phyloP scores from a whole-genome alignment of 805 yeast species.

The Wickerhamomyces bovis region DNA sequence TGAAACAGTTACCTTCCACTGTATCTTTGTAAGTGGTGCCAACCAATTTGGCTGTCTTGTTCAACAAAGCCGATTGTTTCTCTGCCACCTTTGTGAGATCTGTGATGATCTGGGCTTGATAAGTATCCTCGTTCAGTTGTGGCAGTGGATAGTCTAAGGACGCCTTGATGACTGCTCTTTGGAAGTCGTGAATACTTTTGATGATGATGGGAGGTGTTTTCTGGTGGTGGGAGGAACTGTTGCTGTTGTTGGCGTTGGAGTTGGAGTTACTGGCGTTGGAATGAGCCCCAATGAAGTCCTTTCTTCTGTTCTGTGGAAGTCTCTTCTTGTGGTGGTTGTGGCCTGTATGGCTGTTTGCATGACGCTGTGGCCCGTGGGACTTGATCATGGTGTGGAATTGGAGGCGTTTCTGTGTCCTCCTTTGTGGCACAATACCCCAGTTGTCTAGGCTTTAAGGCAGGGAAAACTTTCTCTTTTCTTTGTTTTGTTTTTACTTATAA shows the following conservation, averaged over 20 bases:
- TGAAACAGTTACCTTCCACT: not conserved
- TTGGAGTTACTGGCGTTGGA: slow-evolving; percentile 1
- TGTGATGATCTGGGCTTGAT: slow-evolving; percentile 3
- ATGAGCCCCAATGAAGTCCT: not conserved
- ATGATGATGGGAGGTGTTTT: slow-evolving; percentile 1
- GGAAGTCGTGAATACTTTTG: slow-evolving; percentile 10
- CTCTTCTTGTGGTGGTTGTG: not conserved
- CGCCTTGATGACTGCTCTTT: slow-evolving; percentile 8
- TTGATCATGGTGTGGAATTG: not conserved
- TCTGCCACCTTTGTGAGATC: slow-evolving; percentile 13
- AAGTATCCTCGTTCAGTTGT: not conserved
- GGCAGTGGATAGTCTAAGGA: slow-evolving; percentile 15
- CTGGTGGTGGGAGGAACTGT: slow-evolving; percentile 1
- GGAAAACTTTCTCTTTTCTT: not conserved
- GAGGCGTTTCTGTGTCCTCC: not conserved
- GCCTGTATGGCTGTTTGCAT: not conserved
- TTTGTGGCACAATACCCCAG: not conserved
- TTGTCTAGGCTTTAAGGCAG: not conserved
- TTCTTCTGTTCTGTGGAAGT: not conserved
- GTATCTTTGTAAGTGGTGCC: slow-evolving; percentile 11
- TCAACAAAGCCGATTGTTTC: slow-evolving; percentile 13
- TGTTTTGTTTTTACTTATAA: not conserved
- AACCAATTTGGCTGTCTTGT: slow-evolving; percentile 1
- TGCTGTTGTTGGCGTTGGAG: slow-evolving; percentile 2
- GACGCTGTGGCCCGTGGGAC: not conserved